Base-by-base conservation (phyloP, 139 green algal species). In the Coccomyxa sp. region DNA sequence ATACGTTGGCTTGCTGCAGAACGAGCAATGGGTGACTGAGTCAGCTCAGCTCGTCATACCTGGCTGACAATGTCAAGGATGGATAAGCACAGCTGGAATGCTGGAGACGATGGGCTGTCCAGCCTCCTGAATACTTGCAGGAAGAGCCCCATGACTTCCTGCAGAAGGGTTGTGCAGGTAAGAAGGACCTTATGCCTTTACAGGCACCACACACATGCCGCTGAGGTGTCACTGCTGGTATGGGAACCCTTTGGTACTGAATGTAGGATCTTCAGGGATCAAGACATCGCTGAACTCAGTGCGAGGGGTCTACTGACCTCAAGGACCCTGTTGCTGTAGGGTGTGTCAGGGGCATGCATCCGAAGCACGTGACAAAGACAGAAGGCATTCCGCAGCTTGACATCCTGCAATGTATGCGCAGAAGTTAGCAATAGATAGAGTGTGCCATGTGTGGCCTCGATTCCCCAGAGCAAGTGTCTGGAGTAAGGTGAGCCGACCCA, bases 81-180 rank as follows among this genome's bases (percentile, higher is more conserved):
- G 14, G 81, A 82, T 16, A 90, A 34, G 55, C 81, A 90, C 8
- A 89, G 55, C 76, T 86, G 68, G 68, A 90, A 94, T n/a, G 82
- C 83, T 1, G 87, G 82, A n/a, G 80, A 71, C 8, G 70, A 44
- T 5, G 81, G 73, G 44, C 90, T 82, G 14, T 81, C 78, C 55
- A 95, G 79, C 69, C 82, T 87, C 8, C 78, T 38, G 33, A 92
- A 85, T 3, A 81, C 84, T 39, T 58, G 79, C 22, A 88, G 72
- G 34, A 95, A 70, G 40, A 94, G 77, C 34, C 76, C 55, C 55
- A 92, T 92, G 1, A 92, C 68, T 18, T 74, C 78, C 90, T 93
- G 87, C 73, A 44, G 7, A 22, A 24, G 40, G 36, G 0, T 16
- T 54, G 35, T 68, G 38, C 38, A 39, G 34, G 39, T 16, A 64